Base-by-base conservation (phyloP, 345 rosid genomes). In the Lepidium didymum region DNA sequence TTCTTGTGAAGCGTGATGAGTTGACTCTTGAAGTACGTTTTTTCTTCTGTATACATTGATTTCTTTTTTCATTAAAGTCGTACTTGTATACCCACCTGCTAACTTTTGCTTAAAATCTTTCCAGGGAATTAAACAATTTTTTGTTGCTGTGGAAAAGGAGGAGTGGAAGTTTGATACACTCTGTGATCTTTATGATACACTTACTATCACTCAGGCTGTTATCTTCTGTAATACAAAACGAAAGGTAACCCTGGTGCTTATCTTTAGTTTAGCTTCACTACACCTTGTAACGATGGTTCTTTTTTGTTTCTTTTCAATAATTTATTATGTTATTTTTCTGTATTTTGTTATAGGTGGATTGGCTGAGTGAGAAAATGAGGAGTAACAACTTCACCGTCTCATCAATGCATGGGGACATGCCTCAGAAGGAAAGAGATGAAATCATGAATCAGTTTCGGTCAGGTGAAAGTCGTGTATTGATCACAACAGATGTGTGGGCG, bases 381-480 rank as follows among this genome's bases (percentile, higher is more conserved):
- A 85, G 75, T 74, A 75, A 80, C 80, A 89, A 94, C 79, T 91
- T 94, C 64, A 87, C 97, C 0, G 97, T 91, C 69, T 94, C 97
- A 34, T 85, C 99, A 73, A 94, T 94, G 97, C 99, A 94, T 46
- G 99, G 97, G 3, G 99, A 94, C 80, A 89, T 94, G 99, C 99
- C 99, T 75, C 97, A 91, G 77, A 94, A 73, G 78, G 99, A 94
- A 54, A 87, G 97, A 82, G 99, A 91, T 71, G 93, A 87, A 51
- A 89, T 91, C 62, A 89, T 94, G 96, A 68, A 53, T 14, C 91
- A 94, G 70, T 94, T 94, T 72, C 84, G 89, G 19, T 72, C 81
- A 19, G 99, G 91, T 37, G 84, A 83, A 23, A 94, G 97, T 5
- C 91, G 96, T 65, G 97, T 94, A 50, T 86, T 94, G 61, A 94